Percentiles rank a stretch among this genome's conserved stretches.
phyloP scores from a whole-genome alignment of 192 early-diverging fungal genomes.

The Coemansia sp. region DNA sequence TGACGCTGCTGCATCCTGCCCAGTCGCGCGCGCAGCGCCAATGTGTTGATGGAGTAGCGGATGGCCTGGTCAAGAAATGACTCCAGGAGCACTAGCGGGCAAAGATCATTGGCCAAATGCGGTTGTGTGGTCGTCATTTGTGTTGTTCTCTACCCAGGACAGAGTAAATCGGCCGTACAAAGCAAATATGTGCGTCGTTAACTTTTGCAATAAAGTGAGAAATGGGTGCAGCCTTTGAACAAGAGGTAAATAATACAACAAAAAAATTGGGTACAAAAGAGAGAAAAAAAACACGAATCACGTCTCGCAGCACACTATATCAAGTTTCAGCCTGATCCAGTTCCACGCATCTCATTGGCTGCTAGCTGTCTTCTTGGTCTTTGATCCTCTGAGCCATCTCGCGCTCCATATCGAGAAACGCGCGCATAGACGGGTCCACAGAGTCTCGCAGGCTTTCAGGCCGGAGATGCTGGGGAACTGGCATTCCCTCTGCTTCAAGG shows the following conservation, averaged over 20 bases:
- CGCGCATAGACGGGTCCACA: constrained; percentile 51
- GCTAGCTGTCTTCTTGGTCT: constrained; percentile 28
- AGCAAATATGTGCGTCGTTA: no score
- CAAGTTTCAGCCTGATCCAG: background rate
- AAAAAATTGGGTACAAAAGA: background rate
- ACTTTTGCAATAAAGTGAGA: no score
- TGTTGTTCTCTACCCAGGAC: background rate
- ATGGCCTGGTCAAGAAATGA: constrained; percentile 39
- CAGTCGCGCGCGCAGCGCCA: constrained; percentile 26
- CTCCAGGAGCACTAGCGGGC: constrained; percentile 36
- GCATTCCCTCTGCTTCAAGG: constrained; percentile 25
- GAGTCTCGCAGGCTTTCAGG: constrained; percentile 34
- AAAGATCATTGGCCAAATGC: constrained; percentile 9
- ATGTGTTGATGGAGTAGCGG: constrained; percentile 21
- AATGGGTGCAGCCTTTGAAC: background rate
- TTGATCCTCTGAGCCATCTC: constrained; percentile 42
- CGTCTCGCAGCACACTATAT: background rate
- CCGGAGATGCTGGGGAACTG: constrained; percentile 34
- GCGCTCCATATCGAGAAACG: constrained; percentile 51
- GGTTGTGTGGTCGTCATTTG: background rate
- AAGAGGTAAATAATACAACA: constrained; percentile 1
- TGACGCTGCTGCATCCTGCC: constrained; percentile 17
- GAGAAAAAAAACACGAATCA: constrained; percentile 9
- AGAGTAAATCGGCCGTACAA: background rate
- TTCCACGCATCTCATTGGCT: constrained; percentile 8